Conservation (phyloP, 2,329 filamentous ascomycete genomes). For the Blastomyces emzantsi region DNA sequence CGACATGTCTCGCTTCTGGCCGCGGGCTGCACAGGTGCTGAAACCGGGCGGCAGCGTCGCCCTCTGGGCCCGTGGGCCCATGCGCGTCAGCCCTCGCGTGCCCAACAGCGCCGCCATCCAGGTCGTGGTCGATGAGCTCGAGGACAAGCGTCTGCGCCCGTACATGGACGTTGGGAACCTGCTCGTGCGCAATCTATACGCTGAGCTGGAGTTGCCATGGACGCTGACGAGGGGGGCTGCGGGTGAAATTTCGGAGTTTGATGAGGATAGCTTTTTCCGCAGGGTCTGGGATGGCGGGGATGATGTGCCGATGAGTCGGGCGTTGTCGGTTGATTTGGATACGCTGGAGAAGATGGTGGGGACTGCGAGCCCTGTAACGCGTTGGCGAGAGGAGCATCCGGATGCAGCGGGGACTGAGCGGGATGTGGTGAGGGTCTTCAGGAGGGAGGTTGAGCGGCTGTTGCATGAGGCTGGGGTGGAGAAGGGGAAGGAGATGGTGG, state of each 20-base stretch:
- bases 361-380: slow-evolving; percentile 33
- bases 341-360: slow-evolving; percentile 21
- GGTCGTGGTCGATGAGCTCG: slow-evolving; percentile 31
- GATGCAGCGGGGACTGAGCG: slow-evolving; percentile 28
- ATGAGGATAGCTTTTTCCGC: slow-evolving; percentile 32
- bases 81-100: slow-evolving; percentile 26
- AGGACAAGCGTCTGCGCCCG: slow-evolving; percentile 30
- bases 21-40: slow-evolving; percentile 38
- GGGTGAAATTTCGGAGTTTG: slow-evolving; percentile 27
- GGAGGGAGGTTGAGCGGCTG: slow-evolving; percentile 20
- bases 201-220: slow-evolving; percentile 44
- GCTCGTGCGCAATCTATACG: slow-evolving; percentile 36
- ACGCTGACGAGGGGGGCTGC: slow-evolving; percentile 25
- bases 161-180: slow-evolving; percentile 39
- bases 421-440: slow-evolving; percentile 26
- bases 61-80: slow-evolving; percentile 38
- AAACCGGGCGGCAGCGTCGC: slow-evolving; percentile 48
- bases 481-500: slow-evolving; percentile 20
- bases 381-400: slow-evolving; percentile 26
- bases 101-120: slow-evolving; percentile 39
- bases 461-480: slow-evolving; percentile 21
- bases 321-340: slow-evolving; percentile 18
- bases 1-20: slow-evolving; percentile 46
- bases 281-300: slow-evolving; percentile 33
- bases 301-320: slow-evolving; percentile 24